A percentile compares a stretch with the other conserved stretches of the same genome.
Evolutionary conservation across 148 eudicot genomes (phyloP).

Genomic region (Camellia lanceoleosa): DNA sequence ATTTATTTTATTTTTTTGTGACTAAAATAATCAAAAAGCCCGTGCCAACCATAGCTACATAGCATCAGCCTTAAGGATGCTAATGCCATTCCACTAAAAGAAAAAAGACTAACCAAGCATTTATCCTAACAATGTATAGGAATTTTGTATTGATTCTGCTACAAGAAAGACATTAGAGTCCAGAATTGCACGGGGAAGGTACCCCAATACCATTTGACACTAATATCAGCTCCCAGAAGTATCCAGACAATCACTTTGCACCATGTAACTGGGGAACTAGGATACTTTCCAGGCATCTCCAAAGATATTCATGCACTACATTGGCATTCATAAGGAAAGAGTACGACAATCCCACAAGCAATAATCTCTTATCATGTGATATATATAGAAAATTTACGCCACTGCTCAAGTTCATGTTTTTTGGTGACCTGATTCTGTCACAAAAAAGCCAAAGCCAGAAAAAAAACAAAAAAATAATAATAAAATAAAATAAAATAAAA

Average conservation of each 20-base stretch:
- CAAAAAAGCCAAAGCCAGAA: not conserved
- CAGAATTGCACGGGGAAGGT: no score
- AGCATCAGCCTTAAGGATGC: no score
- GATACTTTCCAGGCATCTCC: not conserved
- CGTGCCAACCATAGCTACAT: no score
- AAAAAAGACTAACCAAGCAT: no score
- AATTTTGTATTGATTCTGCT: no score
- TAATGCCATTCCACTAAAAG: no score
- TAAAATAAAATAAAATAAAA: not conserved
- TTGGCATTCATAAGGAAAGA: not conserved
- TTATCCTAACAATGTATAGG: no score
- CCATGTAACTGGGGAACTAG: not conserved
- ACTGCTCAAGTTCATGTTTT: not conserved
- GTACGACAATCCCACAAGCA: not conserved
- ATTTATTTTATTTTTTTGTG: no score
- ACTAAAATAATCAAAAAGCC: no score
- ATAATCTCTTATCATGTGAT: not conserved
- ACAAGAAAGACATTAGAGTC: no score
- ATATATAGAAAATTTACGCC: not conserved
- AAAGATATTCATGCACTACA: not conserved
- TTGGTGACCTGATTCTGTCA: not conserved
- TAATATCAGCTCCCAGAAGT: not conserved
- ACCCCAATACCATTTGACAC: not conserved
- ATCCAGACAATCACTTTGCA: no score
- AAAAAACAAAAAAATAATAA: no score